Evolutionary conservation across 2,329 filamentous ascomycete species (phyloP), one percentile per base, ranked within the genome.

Genomic region (Zymoseptoria brevis): DNA sequence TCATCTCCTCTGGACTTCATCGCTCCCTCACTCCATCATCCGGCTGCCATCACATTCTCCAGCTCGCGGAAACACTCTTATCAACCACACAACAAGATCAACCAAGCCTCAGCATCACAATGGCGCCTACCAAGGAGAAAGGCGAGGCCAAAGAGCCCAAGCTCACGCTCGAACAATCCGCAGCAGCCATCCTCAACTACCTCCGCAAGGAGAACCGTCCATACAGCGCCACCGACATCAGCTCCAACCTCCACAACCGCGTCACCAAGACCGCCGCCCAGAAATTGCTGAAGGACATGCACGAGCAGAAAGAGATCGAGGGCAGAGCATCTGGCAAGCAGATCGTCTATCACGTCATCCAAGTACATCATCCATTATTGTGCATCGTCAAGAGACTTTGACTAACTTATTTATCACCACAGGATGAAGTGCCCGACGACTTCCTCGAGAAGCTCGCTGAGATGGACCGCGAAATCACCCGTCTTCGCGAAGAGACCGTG

Each of bases 251-350:
- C 56, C 68, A 71, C 58, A 72, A 72, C 58, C 67, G 65, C 54
- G 69, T 73, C 50, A 69, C 69, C 55, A 72, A 73, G 50, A 82
- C 83, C 11, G 77, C 82, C 50, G 79, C 84, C 22, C 79, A 79
- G 26, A 88, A 87, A 71, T 68, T 82, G 30, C 74, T 88, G 35
- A 85, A 84, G 66, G 84, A 87, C 60, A 74, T 88, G 69, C 80
- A 84, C 60, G 83, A 86, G 64, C 78, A 77, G 50, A 81, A 81
- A 9, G 73, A 82, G 64, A 82, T 88, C 50, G 82, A 82, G 66
- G 82, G 81, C 54, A 80, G 80, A 54, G 73, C 76, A 48, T 77
- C 83, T 48, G 83, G 83, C 19, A 86, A 86, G 72, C 83, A 86
- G 66, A 75, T 78, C 48, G 83, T 86, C 60, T 86, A 86, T 68